Evolutionary conservation across 2,329 filamentous ascomycete species (phyloP).

Genomic region (Madurella fahalii): DNA sequence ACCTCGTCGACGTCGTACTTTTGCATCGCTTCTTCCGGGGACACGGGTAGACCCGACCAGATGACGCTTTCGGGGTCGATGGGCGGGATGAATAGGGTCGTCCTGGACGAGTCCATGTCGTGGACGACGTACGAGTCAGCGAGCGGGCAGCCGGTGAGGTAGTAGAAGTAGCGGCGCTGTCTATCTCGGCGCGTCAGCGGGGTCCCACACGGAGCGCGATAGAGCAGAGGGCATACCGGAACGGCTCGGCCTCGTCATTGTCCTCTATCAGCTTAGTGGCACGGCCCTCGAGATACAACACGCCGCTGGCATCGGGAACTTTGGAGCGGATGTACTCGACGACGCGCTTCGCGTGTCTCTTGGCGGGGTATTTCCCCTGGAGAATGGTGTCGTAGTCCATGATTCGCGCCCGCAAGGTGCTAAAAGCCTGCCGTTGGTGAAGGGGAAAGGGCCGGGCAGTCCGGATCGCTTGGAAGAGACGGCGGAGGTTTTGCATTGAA

Average conservation of each 20-base stretch:
- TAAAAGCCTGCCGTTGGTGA: neutral
- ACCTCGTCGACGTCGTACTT: constrained; percentile 81
- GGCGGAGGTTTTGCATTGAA: constrained; percentile 6
- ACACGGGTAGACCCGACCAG: constrained; percentile 86
- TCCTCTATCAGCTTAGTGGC: constrained; percentile 81
- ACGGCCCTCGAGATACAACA: constrained; percentile 86
- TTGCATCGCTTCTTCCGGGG: constrained; percentile 66
- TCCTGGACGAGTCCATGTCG: constrained; percentile 66
- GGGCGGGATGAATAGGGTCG: constrained; percentile 88
- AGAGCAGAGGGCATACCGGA: constrained; percentile 52
- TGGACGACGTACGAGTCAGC: constrained; percentile 79
- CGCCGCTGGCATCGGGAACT: constrained; percentile 60
- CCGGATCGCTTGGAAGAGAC: neutral
- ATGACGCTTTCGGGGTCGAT: constrained; percentile 85
- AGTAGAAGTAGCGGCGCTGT: constrained; percentile 91
- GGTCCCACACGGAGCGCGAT: neutral
- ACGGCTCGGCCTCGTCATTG: constrained; percentile 77
- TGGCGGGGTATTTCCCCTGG: constrained; percentile 71
- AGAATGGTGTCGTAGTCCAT: constrained; percentile 48
- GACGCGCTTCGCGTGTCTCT: constrained; percentile 80
- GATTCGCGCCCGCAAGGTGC: neutral
- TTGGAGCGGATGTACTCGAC: constrained; percentile 69
- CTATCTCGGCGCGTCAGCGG: constrained; percentile 38
- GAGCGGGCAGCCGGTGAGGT: constrained; percentile 78
- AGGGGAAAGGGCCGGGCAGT: neutral